Evolutionary conservation across 1,139 yeast genomes (phyloP).

Genomic region (Blastobotrys arbuscula): DNA sequence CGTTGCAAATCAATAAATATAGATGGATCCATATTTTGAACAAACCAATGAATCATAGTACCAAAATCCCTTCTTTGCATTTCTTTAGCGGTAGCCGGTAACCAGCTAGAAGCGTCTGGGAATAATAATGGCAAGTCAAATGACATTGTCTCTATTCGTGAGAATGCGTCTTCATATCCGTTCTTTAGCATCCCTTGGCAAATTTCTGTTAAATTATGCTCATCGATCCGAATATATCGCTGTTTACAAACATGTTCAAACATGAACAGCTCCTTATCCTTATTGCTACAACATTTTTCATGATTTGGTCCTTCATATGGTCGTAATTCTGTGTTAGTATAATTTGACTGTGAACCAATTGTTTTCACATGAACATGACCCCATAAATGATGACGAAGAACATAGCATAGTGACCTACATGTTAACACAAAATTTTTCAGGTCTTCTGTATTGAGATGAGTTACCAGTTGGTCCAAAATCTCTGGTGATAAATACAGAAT

Average conservation of each 20-base stretch:
- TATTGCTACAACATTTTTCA: neutral
- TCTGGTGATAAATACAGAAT: constrained; percentile 4
- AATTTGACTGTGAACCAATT: constrained; percentile 5
- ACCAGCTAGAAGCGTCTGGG: constrained; percentile 3
- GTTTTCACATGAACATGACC: constrained; percentile 12
- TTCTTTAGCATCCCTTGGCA: constrained; percentile 9
- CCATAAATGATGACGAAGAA: constrained; percentile 12
- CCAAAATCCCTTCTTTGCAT: constrained; percentile 12
- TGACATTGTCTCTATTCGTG: constrained; percentile 9
- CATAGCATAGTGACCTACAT: constrained; percentile 8
- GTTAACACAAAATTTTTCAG: constrained; percentile 7
- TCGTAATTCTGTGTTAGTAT: constrained; percentile 10
- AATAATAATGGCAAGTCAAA: constrained; percentile 10
- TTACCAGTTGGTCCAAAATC: constrained; percentile 6
- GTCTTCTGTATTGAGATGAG: constrained; percentile 8
- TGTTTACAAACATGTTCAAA: constrained; percentile 9
- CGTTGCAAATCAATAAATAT: constrained; percentile 9
- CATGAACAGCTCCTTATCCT: constrained; percentile 1
- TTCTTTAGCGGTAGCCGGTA: constrained; percentile 8
- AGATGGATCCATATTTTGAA: constrained; percentile 10
- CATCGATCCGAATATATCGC: constrained; percentile 12
- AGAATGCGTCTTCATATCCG: constrained; percentile 11
- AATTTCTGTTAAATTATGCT: constrained; percentile 10
- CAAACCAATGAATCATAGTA: constrained; percentile 12
- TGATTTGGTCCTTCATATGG: constrained; percentile 7